phyloP scores from a whole-genome alignment of 2,329 filamentous ascomycete species.

The Plenodomus lindquistii region DNA sequence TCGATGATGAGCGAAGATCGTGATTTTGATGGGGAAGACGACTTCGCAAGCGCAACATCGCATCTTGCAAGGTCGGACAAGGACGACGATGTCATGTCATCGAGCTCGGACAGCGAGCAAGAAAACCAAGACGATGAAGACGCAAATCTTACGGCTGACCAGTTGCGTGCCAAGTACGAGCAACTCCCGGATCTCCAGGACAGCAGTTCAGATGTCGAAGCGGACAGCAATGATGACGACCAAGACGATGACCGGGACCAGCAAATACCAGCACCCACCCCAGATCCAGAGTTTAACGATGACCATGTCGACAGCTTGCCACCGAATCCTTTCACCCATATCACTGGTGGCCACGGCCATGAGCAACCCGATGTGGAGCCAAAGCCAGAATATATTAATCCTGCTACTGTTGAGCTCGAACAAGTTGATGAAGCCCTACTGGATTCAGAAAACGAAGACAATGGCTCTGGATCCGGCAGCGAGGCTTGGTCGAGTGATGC shows the following conservation, averaged over 20 bases:
- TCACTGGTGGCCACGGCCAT: conserved; percentile 29
- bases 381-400: conserved; percentile 35
- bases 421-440: conserved; percentile 47
- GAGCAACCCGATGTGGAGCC: conserved; percentile 15
- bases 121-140: conserved; percentile 57
- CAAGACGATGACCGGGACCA: conserved; percentile 34
- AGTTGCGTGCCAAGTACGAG: conserved; percentile 70
- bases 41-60: conserved; percentile 48
- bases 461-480: conserved; percentile 38
- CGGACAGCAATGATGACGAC: conserved; percentile 39
- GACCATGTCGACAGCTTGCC: conserved; percentile 17
- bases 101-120: conserved; percentile 42
- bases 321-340: conserved; percentile 12
- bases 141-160: conserved; percentile 69
- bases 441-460: conserved; percentile 39
- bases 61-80: conserved; percentile 44
- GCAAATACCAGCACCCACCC: conserved; percentile 32
- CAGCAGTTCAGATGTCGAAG: conserved; percentile 29
- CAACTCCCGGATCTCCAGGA: conserved; percentile 59
- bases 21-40: conserved; percentile 46
- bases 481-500: conserved; percentile 46
- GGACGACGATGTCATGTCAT: conserved; percentile 48
- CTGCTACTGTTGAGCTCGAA: conserved; percentile 44
- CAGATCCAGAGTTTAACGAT: conserved; percentile 36
- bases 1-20: conserved; percentile 46